A percentile compares a stretch with the other conserved stretches of the same genome.
phyloP scores from a whole-genome alignment of 805 yeast species.

The Tanozyma kutaoensis region DNA sequence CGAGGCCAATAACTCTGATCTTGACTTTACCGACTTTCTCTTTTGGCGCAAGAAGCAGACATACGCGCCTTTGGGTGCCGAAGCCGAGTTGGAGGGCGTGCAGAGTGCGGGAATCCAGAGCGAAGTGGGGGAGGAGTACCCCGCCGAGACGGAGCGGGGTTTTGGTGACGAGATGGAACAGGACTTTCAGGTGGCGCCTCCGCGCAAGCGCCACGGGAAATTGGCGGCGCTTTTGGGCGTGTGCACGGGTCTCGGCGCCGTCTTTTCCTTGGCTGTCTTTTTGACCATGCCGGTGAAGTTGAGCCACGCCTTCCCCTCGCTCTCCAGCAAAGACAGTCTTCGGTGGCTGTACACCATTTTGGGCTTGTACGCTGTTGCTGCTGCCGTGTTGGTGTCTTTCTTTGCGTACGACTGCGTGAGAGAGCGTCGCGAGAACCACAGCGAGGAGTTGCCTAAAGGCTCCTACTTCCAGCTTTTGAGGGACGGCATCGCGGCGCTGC shows the following conservation, averaged over 20 bases:
- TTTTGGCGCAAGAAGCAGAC: conserved; percentile 10
- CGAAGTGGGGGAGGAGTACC: conserved; percentile 1
- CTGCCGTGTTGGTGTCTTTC: conserved; percentile 23
- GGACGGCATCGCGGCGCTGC: conserved; percentile 35
- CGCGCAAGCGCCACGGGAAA: conserved; percentile 32
- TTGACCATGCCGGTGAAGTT: conserved; percentile 44
- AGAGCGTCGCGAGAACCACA: conserved; percentile 14
- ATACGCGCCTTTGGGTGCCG: not conserved
- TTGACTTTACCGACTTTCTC: conserved; percentile 13
- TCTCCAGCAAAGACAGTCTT: conserved; percentile 25
- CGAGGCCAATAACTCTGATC: conserved; percentile 36
- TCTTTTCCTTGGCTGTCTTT: conserved; percentile 42
- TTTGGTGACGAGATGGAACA: too few species aligned
- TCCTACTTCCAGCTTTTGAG: conserved; percentile 27
- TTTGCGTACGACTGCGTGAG: conserved; percentile 31
- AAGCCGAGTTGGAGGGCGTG: too few species aligned
- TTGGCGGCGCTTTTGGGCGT: conserved; percentile 50
- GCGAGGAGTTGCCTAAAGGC: conserved; percentile 1
- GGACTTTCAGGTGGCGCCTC: too few species aligned
- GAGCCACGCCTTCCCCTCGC: conserved; percentile 23
- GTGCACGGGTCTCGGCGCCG: conserved; percentile 54
- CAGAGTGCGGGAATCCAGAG: conserved; percentile 1
- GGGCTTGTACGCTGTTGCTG: conserved; percentile 25
- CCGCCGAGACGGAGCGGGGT: too few species aligned
- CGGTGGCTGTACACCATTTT: conserved; percentile 35